A percentile compares a stretch with the other conserved stretches of the same genome.
phyloP scores from a whole-genome alignment of 2,329 filamentous ascomycete species.

The Calonectria pteridis region DNA sequence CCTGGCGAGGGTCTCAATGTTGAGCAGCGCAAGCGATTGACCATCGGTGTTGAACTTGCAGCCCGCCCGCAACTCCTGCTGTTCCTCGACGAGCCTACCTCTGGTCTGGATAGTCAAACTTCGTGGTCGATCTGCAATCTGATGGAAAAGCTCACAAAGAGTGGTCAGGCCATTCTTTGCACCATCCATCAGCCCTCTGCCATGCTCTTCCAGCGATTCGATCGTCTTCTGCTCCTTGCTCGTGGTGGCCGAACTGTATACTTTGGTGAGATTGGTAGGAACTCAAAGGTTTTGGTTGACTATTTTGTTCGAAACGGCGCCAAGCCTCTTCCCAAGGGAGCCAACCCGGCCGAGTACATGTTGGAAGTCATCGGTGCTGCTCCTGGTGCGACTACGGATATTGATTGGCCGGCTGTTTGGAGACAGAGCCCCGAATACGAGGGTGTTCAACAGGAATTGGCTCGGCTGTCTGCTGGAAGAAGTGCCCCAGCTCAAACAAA shows the following conservation, averaged over 20 bases:
- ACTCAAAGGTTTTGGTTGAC: slow-evolving; percentile 52
- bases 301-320: slow-evolving; percentile 75
- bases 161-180: slow-evolving; percentile 61
- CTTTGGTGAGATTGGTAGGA: slow-evolving; percentile 68
- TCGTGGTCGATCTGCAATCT: slow-evolving; percentile 71
- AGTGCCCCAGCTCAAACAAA: slow-evolving; percentile 38
- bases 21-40: slow-evolving; percentile 69
- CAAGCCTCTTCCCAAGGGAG: slow-evolving; percentile 60
- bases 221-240: slow-evolving; percentile 70
- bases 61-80: slow-evolving; percentile 67
- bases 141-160: slow-evolving; percentile 67
- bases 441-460: slow-evolving; percentile 47
- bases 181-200: slow-evolving; percentile 64
- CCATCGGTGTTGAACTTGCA: slow-evolving; percentile 67
- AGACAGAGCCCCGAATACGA: slow-evolving; percentile 46
- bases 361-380: slow-evolving; percentile 60
- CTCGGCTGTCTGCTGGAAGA: slow-evolving; percentile 32
- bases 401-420: slow-evolving; percentile 54
- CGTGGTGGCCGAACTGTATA: slow-evolving; percentile 72
- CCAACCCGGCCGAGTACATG: slow-evolving; percentile 78
- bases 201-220: slow-evolving; percentile 62
- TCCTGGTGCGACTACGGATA: slow-evolving; percentile 58
- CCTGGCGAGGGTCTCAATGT: slow-evolving; percentile 69
- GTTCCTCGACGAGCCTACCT: slow-evolving; percentile 69
- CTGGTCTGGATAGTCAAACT: slow-evolving; percentile 70